A percentile compares a stretch with the other conserved stretches of the same genome.
These are phyloP conservation scores for Scheffersomyces segobiensis DNA, from an alignment of 1,139 yeast species.

Conservation along the genomic window DNA sequence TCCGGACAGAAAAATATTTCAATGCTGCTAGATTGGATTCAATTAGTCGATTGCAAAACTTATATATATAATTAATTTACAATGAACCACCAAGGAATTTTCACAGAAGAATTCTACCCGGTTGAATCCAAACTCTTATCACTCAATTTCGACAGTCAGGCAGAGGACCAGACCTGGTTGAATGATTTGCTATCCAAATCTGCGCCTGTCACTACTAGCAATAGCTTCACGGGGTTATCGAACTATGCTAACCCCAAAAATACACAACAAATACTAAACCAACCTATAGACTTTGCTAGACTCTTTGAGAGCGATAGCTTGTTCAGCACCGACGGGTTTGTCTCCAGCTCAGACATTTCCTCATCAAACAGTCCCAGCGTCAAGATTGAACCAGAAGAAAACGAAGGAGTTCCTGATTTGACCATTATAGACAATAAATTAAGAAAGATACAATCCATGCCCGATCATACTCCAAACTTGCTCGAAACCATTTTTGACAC, in stretches of 20 bases:
- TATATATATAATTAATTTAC: no score
- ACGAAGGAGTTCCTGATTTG: conserved; percentile 9
- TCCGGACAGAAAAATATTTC: neutral
- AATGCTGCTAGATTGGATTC: neutral
- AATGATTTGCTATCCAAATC: conserved; percentile 19
- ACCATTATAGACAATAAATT: conserved; percentile 16
- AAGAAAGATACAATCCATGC: conserved; percentile 12
- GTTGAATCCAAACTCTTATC: conserved; percentile 15
- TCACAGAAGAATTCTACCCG: neutral
- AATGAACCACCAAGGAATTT: neutral
- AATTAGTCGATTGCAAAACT: neutral
- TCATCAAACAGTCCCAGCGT: conserved; percentile 10
- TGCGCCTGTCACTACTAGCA: conserved; percentile 19
- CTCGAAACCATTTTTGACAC: conserved; percentile 28
- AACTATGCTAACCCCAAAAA: neutral
- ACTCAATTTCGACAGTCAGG: conserved; percentile 12
- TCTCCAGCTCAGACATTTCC: conserved; percentile 9
- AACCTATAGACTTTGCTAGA: conserved; percentile 2
- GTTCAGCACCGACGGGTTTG: conserved; percentile 6
- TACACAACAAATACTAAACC: neutral
- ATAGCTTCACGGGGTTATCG: conserved; percentile 7
- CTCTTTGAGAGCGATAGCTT: conserved; percentile 9
- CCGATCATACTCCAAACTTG: conserved; percentile 17
- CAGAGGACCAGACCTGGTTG: conserved; percentile 20
- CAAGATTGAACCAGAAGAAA: conserved; percentile 9